Conservation (phyloP, 2,329 filamentous ascomycete genomes). For the Verticillium nubilum region DNA sequence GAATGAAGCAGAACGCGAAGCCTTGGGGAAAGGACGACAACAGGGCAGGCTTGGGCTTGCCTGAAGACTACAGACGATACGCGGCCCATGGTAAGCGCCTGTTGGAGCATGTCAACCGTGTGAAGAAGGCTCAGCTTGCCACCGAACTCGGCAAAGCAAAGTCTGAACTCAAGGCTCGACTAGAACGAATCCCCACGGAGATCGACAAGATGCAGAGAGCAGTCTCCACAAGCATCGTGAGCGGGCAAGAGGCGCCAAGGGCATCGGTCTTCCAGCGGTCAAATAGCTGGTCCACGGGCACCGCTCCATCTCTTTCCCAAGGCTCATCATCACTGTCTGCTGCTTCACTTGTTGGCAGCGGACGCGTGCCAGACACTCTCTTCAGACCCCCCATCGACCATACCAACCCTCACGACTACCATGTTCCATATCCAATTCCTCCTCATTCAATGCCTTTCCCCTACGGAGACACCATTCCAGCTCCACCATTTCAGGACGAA, state of each 20-base stretch:
- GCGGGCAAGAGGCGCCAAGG: slow-evolving; percentile 25
- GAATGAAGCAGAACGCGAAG: neutral
- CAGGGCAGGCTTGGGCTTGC: slow-evolving; percentile 29
- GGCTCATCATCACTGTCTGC: neutral
- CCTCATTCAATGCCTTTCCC: slow-evolving; percentile 2
- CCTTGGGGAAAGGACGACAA: slow-evolving; percentile 22
- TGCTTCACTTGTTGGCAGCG: slow-evolving; percentile 8
- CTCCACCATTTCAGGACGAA: slow-evolving; percentile 4
- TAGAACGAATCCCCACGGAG: slow-evolving; percentile 31
- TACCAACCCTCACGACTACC: slow-evolving; percentile 31
- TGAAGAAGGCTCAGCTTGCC: slow-evolving; percentile 15
- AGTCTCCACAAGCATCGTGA: slow-evolving; percentile 30
- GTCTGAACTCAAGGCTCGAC: slow-evolving; percentile 25
- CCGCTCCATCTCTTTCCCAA: slow-evolving; percentile 18
- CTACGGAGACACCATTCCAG: slow-evolving; percentile 15
- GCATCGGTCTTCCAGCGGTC: slow-evolving; percentile 45
- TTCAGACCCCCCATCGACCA: slow-evolving; percentile 24
- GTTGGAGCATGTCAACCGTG: slow-evolving; percentile 33
- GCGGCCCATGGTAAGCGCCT: slow-evolving; percentile 45
- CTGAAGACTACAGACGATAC: slow-evolving; percentile 48
- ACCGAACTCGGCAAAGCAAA: slow-evolving; percentile 23
- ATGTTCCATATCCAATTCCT: slow-evolving; percentile 23
- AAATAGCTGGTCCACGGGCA: slow-evolving; percentile 38
- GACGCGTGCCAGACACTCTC: slow-evolving; percentile 19
- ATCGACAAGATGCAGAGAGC: slow-evolving; percentile 37